Evolutionary conservation across 1,139 yeast genomes (phyloP).

Genomic region (Trichomonascaceae sp.): DNA sequence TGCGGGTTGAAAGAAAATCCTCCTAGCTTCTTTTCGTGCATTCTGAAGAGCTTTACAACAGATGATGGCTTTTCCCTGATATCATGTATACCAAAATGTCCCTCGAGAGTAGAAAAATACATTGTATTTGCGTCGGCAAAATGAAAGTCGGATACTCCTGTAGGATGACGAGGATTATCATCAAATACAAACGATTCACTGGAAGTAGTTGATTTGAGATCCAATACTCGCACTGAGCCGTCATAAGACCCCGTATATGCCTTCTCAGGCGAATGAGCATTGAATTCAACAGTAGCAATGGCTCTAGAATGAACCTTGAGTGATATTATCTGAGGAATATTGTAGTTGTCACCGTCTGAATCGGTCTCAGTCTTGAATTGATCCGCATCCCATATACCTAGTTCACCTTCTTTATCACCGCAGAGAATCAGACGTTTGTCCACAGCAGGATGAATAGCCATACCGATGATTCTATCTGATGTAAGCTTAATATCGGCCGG

Average conservation of each 20-base stretch:
- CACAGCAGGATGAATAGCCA: conserved; percentile 68
- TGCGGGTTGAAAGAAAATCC: conserved; percentile 75
- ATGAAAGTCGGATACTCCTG: conserved; percentile 45
- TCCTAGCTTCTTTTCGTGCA: conserved; percentile 89
- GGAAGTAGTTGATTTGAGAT: conserved; percentile 52
- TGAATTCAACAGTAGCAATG: conserved; percentile 57
- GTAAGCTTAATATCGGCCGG: conserved; percentile 71
- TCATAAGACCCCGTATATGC: conserved; percentile 76
- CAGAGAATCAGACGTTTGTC: conserved; percentile 63
- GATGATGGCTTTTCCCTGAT: conserved; percentile 40
- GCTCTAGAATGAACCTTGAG: conserved; percentile 74
- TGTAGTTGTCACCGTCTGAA: conserved; percentile 37
- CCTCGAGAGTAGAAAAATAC: conserved; percentile 70
- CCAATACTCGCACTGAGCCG: conserved; percentile 72
- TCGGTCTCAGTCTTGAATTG: conserved; percentile 32
- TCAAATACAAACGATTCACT: conserved; percentile 42
- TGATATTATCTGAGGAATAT: conserved; percentile 52
- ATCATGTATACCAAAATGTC: conserved; percentile 71
- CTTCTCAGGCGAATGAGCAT: conserved; percentile 44
- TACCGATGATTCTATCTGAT: conserved; percentile 64
- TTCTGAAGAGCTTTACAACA: conserved; percentile 38
- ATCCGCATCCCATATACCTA: conserved; percentile 87
- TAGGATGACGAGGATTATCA: conserved; percentile 25
- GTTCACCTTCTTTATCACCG: conserved; percentile 78
- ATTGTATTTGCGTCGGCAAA: conserved; percentile 50